These are phyloP conservation scores for Dothideomycetidae sp. DNA, from an alignment of 2,329 filamentous ascomycete genomes.

Conservation along the genomic window DNA sequence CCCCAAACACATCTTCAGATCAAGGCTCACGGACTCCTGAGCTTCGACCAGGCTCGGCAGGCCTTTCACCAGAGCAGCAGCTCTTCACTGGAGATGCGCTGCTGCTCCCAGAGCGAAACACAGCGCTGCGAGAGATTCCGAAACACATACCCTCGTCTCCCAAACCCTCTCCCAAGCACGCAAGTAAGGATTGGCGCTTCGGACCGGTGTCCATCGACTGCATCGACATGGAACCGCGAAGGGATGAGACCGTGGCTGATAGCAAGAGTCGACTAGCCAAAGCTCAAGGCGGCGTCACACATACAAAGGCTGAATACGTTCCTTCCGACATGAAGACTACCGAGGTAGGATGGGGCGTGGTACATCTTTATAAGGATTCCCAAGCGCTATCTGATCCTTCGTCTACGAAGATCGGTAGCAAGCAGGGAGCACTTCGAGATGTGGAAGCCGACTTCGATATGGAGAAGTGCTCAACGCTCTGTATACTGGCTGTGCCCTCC, in stretches of 20 bases:
- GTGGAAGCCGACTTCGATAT: slow-evolving; percentile 25
- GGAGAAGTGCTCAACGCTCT: slow-evolving; percentile 73
- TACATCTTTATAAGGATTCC: slow-evolving; percentile 82
- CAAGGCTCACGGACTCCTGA: slow-evolving; percentile 3
- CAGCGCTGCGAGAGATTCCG: slow-evolving; percentile 22
- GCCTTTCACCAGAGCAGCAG: slow-evolving; percentile 17
- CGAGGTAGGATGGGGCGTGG: slow-evolving; percentile 78
- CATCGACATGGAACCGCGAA: slow-evolving; percentile 50
- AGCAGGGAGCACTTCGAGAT: slow-evolving; percentile 29
- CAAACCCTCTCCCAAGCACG: slow-evolving; percentile 33
- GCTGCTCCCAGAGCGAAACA: slow-evolving; percentile 21
- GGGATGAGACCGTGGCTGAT: slow-evolving; percentile 15
- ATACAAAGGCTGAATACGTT: slow-evolving; percentile 69
- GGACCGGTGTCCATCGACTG: slow-evolving; percentile 65
- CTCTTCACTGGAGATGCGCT: slow-evolving; percentile 19
- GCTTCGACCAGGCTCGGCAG: slow-evolving; percentile 10
- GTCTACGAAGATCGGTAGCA: slow-evolving; percentile 20
- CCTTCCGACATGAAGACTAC: slow-evolving; percentile 57
- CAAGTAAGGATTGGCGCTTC: slow-evolving; percentile 63
- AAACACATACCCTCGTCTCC: slow-evolving; percentile 20
- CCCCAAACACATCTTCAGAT: slow-evolving; percentile 6
- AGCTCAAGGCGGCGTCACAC: slow-evolving; percentile 37
- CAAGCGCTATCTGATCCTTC: slow-evolving; percentile 52
- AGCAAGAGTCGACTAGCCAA: slow-evolving; percentile 21
- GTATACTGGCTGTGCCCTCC: slow-evolving; percentile 85